phyloP scores from a whole-genome alignment of 345 rosid genomes.

The Streptanthus diversifolius region DNA sequence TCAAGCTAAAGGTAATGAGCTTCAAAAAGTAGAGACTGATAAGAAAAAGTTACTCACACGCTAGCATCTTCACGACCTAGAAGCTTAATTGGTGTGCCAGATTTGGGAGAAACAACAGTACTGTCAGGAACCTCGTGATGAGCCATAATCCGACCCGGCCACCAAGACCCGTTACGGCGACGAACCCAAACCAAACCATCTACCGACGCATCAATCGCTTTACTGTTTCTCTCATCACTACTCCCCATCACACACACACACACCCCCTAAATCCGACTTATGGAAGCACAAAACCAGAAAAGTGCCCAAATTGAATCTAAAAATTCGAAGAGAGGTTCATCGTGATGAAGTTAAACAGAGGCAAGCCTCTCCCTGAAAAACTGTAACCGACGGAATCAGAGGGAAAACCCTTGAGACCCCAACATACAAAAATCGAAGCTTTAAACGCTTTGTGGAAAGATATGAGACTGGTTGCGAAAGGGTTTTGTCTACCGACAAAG shows the following conservation, averaged over 20 bases:
- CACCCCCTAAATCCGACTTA: neutral
- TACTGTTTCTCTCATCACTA: slow-evolving; percentile 51
- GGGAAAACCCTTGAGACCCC: slow-evolving; percentile 16
- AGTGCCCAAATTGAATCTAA: slow-evolving; percentile 20
- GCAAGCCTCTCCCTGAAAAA: slow-evolving; percentile 26
- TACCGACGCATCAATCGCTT: slow-evolving; percentile 76
- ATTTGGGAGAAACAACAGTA: slow-evolving; percentile 79
- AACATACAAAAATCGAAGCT: slow-evolving; percentile 30
- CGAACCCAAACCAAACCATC: slow-evolving; percentile 98
- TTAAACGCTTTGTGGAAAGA: neutral
- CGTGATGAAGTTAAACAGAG: slow-evolving; percentile 21
- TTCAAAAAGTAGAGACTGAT: neutral
- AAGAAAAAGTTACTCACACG: slow-evolving; percentile 55
- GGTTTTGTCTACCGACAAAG: neutral
- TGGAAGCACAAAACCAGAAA: neutral
- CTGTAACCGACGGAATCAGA: slow-evolving; percentile 15
- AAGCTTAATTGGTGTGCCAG: slow-evolving; percentile 96
- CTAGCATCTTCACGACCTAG: slow-evolving; percentile 98
- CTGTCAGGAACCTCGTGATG: slow-evolving; percentile 72
- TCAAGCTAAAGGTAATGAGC: neutral
- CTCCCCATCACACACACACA: slow-evolving; percentile 55
- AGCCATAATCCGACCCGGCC: slow-evolving; percentile 97
- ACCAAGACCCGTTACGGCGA: slow-evolving; percentile 97
- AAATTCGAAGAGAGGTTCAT: neutral
- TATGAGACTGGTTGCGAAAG: neutral